These are phyloP conservation scores for Aristolochia fimbriata DNA, from an alignment of 164 flowering plant species.

Conservation along the genomic window DNA sequence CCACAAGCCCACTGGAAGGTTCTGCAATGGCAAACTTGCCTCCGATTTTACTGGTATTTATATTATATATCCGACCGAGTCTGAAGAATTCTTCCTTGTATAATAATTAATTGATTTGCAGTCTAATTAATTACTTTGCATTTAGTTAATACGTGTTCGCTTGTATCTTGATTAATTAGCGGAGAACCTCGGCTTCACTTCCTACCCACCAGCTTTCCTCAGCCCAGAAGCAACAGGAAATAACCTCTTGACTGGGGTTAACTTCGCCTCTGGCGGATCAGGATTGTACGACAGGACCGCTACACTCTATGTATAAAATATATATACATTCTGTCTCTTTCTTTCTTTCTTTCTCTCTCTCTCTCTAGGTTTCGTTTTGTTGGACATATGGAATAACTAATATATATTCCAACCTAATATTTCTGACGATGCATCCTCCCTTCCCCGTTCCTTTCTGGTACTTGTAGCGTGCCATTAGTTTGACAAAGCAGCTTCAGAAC, in stretches of 20 bases:
- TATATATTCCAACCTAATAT: no score
- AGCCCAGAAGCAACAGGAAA: slow-evolving; percentile 53
- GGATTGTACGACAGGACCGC: slow-evolving; percentile 72
- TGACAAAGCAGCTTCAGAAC: slow-evolving; percentile 54
- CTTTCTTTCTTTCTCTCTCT: neutral
- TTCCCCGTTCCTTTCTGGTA: neutral
- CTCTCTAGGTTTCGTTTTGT: neutral
- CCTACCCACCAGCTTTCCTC: slow-evolving; percentile 84
- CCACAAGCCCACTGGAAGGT: slow-evolving; percentile 75
- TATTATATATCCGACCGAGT: no score
- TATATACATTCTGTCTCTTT: neutral
- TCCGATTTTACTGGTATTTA: slow-evolving; percentile 72
- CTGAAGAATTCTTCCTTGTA: neutral
- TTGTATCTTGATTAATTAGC: slow-evolving; percentile 56
- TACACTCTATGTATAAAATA: slow-evolving; percentile 55
- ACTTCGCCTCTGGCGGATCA: slow-evolving; percentile 88
- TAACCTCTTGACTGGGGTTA: slow-evolving; percentile 54
- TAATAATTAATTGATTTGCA: neutral
- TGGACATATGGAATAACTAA: no score
- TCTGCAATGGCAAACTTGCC: slow-evolving; percentile 89
- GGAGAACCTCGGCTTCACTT: slow-evolving; percentile 69
- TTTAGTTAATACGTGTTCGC: neutral
- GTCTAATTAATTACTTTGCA: neutral
- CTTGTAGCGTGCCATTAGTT: slow-evolving; percentile 55
- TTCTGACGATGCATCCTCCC: no score